phyloP scores from a whole-genome alignment of 225 moss, liverwort and hornwort species.

The Anthoceros angustus region DNA sequence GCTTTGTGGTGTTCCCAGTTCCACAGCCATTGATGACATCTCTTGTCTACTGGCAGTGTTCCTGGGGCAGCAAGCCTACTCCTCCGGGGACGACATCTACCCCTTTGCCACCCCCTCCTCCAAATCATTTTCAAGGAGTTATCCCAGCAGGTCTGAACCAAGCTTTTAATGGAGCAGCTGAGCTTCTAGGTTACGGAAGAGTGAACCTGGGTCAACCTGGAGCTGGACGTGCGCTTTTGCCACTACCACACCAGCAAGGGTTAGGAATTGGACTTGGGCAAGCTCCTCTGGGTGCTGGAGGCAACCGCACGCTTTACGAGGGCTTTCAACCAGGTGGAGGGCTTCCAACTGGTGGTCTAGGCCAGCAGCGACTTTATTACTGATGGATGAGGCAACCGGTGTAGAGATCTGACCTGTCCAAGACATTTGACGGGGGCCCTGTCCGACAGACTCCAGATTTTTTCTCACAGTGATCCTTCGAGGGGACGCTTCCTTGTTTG shows the following conservation, averaged over 20 bases:
- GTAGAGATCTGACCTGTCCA: too few species aligned
- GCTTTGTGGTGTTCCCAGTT: neutral
- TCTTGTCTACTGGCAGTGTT: slow-evolving; percentile 34
- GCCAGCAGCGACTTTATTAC: slow-evolving; percentile 39
- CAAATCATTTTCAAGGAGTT: slow-evolving; percentile 33
- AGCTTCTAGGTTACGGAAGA: slow-evolving; percentile 40
- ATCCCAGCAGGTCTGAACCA: slow-evolving; percentile 34
- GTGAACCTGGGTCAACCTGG: slow-evolving; percentile 32
- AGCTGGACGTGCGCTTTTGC: slow-evolving; percentile 37
- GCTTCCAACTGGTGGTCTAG: slow-evolving; percentile 28
- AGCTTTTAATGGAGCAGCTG: slow-evolving; percentile 30
- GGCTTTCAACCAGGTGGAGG: slow-evolving; percentile 41
- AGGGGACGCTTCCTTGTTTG: too few species aligned
- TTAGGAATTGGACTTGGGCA: slow-evolving; percentile 35
- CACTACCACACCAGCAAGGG: slow-evolving; percentile 39
- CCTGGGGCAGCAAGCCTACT: slow-evolving; percentile 57
- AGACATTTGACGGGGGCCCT: too few species aligned
- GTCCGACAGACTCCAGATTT: too few species aligned
- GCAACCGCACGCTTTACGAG: slow-evolving; percentile 42
- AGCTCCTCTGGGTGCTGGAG: slow-evolving; percentile 32
- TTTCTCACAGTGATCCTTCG: too few species aligned
- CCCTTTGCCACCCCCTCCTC: slow-evolving; percentile 40
- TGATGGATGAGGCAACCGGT: slow-evolving; percentile 6
- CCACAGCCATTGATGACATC: neutral
- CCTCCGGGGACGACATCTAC: slow-evolving; percentile 29